Evolutionary conservation across 78 protist genomes (phyloP).

Genomic region (Monosiga brevicollis): DNA sequence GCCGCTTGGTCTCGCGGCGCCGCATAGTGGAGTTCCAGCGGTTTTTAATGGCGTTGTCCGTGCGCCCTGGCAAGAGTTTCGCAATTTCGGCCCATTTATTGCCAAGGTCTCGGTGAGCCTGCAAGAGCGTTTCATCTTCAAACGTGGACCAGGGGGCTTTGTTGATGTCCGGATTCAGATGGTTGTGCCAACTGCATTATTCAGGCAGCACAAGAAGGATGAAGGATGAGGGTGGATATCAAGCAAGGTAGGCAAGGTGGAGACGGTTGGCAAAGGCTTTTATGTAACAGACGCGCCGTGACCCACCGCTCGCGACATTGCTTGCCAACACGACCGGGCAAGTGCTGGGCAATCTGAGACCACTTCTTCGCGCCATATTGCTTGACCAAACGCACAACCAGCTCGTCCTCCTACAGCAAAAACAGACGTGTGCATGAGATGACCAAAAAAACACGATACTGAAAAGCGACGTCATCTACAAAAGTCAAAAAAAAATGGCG

Average conservation of each 20-base stretch:
- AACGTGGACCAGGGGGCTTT: conserved; percentile 69
- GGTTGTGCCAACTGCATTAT: conserved; percentile 59
- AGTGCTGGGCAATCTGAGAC: conserved; percentile 36
- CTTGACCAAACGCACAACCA: conserved; percentile 24
- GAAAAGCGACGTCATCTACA: too few relatives aligned
- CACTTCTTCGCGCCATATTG: conserved; percentile 45
- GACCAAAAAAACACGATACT: not conserved
- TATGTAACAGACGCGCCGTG: too few relatives aligned
- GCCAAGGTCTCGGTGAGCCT: conserved; percentile 55
- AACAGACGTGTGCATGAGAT: not conserved
- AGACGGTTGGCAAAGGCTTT: too few relatives aligned
- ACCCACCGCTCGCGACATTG: conserved; percentile 63
- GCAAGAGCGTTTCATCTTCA: conserved; percentile 67
- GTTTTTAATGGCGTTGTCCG: conserved; percentile 87
- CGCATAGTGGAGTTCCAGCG: conserved; percentile 76
- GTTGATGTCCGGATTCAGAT: conserved; percentile 58
- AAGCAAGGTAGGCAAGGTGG: too few relatives aligned
- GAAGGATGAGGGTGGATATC: too few relatives aligned
- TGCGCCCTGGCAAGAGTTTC: conserved; percentile 50
- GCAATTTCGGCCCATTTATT: conserved; percentile 71
- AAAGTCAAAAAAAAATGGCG: too few relatives aligned
- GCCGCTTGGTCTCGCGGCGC: too few relatives aligned
- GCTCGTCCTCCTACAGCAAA: conserved; percentile 39
- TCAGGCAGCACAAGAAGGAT: too few relatives aligned
- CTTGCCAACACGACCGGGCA: conserved; percentile 56